Base-by-base conservation (phyloP, 192 early-diverging fungal genomes). In the Coemansia sp. region DNA sequence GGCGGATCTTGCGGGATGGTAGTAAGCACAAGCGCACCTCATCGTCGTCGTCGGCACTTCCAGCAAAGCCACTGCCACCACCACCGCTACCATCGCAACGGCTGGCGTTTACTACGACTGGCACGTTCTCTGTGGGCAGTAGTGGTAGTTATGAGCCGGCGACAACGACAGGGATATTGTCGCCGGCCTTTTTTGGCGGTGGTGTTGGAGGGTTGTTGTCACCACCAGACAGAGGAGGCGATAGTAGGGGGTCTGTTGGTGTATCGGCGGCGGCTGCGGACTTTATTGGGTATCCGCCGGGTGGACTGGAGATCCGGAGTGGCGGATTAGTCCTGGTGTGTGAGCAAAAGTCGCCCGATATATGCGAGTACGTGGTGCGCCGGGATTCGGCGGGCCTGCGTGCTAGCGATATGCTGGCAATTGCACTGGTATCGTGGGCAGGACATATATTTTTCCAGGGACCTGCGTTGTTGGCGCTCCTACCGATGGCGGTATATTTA, bases 261-360 rank as follows among this genome's bases (percentile, higher is more conserved):
- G n/a, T n/a, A n/a, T n/a, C n/a, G n/a, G n/a, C n/a, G n/a, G n/a
- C n/a, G n/a, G n/a, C n/a, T n/a, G n/a, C n/a, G n/a, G 71, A 62
- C 4, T 80, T 80, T 51, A 71, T 80, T n/a, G 77, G 77, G 14
- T 80, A 80, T 29, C 77, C 77, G 60, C 72, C 77, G 1, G 77
- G 77, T 36, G 77, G 77, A 1, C 59, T 71, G 65, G 77, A 80
- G 62, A 67, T 74, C 14, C 32, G 59, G 38, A 60, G 59, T 38
- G 53, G 62, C 43, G 78, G 73, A 6, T 62, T 81, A 58, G 58
- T 74, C 25, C 58, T 81, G 12, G 35, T 51, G 54, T 80, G 77
- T 54, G 77, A 80, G 65, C 77, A 80, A 42, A 71, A 71, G 42
- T 74, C 77, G 27, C 77, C 77, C 3, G 77, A 80, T 54, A 43